A percentile compares a stretch with the other conserved stretches of the same genome.
Conservation (phyloP, 2,329 filamentous ascomycete genomes). For the Calycina marina region DNA sequence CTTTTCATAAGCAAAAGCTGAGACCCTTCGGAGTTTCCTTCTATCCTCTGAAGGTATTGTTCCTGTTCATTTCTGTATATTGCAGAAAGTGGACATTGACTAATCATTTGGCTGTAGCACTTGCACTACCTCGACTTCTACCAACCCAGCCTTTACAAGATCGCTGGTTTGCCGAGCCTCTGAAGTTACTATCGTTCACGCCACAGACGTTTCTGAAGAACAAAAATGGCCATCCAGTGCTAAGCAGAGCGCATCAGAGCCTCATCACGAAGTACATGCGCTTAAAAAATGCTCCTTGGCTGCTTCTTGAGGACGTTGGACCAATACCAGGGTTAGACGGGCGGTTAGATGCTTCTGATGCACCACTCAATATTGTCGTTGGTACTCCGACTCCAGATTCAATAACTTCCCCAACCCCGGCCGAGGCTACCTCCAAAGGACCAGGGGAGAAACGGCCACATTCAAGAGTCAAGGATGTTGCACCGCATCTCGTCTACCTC, state of each 20-base stretch:
- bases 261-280: constrained; percentile 49
- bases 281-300: constrained; percentile 45
- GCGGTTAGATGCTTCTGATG: constrained; percentile 14
- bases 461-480: constrained; percentile 35
- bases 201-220: constrained; percentile 43
- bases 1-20: constrained; percentile 9
- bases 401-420: constrained; percentile 56
- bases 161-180: constrained; percentile 55
- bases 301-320: constrained; percentile 48
- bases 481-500: constrained; percentile 65
- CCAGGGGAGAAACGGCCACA: constrained; percentile 25
- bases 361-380: constrained; percentile 28
- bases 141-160: constrained; percentile 46
- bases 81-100: constrained; percentile 1
- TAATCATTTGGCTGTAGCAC: constrained; percentile 17
- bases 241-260: constrained; percentile 45
- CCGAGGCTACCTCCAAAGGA: constrained; percentile 41
- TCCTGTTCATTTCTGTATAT: constrained; percentile 6
- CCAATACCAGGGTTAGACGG: constrained; percentile 28
- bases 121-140: constrained; percentile 42
- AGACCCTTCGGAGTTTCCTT: constrained; percentile 17
- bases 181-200: constrained; percentile 44
- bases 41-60: constrained; percentile 17
- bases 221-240: constrained; percentile 43
- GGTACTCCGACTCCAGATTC: constrained; percentile 20